phyloP scores from a whole-genome alignment of 2,329 filamentous ascomycete species.

The Drechslera avenae region DNA sequence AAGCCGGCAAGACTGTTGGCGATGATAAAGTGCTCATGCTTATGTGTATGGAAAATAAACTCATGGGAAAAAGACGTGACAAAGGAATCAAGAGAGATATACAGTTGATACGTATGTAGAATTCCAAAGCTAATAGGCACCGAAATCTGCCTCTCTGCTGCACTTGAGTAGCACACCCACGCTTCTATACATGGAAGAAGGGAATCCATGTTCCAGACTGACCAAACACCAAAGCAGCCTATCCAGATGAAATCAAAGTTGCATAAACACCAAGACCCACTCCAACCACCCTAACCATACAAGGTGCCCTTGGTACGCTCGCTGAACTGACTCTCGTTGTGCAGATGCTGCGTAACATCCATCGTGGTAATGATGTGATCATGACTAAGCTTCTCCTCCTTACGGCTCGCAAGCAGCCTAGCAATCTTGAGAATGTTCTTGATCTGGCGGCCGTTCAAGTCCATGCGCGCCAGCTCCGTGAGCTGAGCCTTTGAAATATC shows the following conservation, averaged over 20 bases:
- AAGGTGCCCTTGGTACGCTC: conserved; percentile 34
- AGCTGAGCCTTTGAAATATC: conserved; percentile 19
- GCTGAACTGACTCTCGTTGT: conserved; percentile 44
- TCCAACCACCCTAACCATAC: not conserved
- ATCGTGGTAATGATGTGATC: conserved; percentile 45
- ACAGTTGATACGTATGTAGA: too few relatives aligned
- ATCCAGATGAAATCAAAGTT: not conserved
- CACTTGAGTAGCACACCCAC: too few relatives aligned
- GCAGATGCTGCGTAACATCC: conserved; percentile 49
- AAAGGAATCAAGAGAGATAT: too few relatives aligned
- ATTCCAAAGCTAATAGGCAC: too few relatives aligned
- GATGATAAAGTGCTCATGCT: too few relatives aligned
- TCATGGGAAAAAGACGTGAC: too few relatives aligned
- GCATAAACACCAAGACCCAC: not conserved
- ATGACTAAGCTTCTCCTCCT: conserved; percentile 33
- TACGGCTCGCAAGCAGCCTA: conserved; percentile 32
- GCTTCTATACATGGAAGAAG: too few relatives aligned
- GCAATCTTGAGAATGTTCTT: conserved; percentile 52
- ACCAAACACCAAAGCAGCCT: too few relatives aligned
- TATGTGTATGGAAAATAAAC: too few relatives aligned
- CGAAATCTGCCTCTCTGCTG: too few relatives aligned
- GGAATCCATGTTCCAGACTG: too few relatives aligned
- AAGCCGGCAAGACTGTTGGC: too few relatives aligned
- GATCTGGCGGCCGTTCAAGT: conserved; percentile 59
- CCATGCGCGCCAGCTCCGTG: conserved; percentile 45